Percentiles rank a stretch among this genome's conserved stretches.
Conservation (phyloP, 2,329 filamentous ascomycete species). For the Trichoderma asperellum region DNA sequence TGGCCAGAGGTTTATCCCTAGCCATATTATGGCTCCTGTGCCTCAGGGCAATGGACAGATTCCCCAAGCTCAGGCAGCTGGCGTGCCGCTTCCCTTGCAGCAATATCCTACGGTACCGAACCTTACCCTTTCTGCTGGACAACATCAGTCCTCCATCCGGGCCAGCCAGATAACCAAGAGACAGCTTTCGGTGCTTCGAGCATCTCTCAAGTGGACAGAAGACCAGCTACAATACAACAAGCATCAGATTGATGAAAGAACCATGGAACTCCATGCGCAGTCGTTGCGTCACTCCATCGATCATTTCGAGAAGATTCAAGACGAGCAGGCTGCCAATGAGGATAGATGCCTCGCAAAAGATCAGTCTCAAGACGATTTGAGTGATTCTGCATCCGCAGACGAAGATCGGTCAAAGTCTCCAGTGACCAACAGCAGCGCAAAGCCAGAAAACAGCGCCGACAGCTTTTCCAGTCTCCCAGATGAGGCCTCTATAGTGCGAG, state of each 20-base stretch:
- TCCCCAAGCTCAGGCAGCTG: slow-evolving; percentile 29
- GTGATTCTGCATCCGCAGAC: slow-evolving; percentile 31
- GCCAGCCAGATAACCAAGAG: slow-evolving; percentile 64
- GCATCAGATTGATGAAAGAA: slow-evolving; percentile 63
- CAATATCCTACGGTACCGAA: slow-evolving; percentile 8
- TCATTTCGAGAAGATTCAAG: slow-evolving; percentile 54
- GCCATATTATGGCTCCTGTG: slow-evolving; percentile 35
- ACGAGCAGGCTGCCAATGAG: slow-evolving; percentile 53
- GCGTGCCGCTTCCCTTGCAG: slow-evolving; percentile 7
- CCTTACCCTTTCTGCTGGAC: slow-evolving; percentile 35
- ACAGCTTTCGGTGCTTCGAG: slow-evolving; percentile 57
- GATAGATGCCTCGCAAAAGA: slow-evolving; percentile 47
- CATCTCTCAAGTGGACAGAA: slow-evolving; percentile 59
- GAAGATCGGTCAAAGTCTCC: slow-evolving; percentile 22
- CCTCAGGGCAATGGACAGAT: slow-evolving; percentile 30
- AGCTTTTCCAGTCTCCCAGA: slow-evolving; percentile 30
- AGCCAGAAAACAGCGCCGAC: slow-evolving; percentile 28
- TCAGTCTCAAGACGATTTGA: slow-evolving; percentile 36
- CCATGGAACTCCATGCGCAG: slow-evolving; percentile 50
- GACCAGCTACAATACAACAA: slow-evolving; percentile 64
- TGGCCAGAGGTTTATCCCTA: slow-evolving; percentile 30
- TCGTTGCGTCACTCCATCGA: slow-evolving; percentile 51
- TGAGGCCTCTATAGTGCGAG: slow-evolving; percentile 27
- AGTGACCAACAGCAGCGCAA: slow-evolving; percentile 31
- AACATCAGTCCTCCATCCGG: slow-evolving; percentile 62